Evolutionary conservation across 148 eudicot genomes (phyloP).

Genomic region (Cornus kousa): DNA sequence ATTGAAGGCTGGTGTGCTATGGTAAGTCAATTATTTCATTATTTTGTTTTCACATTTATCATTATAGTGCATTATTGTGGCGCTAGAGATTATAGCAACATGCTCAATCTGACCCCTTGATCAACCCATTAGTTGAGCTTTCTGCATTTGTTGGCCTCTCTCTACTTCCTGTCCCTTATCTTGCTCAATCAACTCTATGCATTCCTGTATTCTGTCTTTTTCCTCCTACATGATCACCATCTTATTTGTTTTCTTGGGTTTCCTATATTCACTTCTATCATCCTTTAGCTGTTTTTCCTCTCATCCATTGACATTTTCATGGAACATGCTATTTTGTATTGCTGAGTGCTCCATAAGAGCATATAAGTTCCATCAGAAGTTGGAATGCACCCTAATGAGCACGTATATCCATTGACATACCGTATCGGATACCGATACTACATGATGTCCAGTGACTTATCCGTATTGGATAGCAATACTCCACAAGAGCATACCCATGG

Average conservation of each 20-base stretch:
- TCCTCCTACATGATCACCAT: neutral
- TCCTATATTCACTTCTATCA: too few species aligned
- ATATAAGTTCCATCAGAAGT: neutral
- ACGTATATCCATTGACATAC: too few species aligned
- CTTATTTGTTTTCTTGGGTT: neutral
- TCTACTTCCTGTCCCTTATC: neutral
- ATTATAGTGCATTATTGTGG: neutral
- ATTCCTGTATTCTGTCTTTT: neutral
- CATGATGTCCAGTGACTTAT: too few species aligned
- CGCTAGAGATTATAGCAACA: neutral
- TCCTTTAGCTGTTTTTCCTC: neutral
- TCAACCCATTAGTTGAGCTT: neutral
- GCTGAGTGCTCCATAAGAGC: neutral
- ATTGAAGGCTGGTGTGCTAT: constrained; percentile 81
- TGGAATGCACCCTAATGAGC: neutral
- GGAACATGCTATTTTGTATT: neutral
- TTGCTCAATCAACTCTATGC: neutral
- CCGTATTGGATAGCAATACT: too few species aligned
- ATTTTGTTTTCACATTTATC: neutral
- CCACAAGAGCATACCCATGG: too few species aligned
- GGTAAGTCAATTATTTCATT: constrained; percentile 45
- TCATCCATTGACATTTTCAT: neutral
- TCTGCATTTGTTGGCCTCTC: neutral
- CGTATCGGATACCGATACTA: too few species aligned
- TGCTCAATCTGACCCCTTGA: neutral